Evolutionary conservation across 306 rosid species (phyloP).

Genomic region (Prunus campanulata): DNA sequence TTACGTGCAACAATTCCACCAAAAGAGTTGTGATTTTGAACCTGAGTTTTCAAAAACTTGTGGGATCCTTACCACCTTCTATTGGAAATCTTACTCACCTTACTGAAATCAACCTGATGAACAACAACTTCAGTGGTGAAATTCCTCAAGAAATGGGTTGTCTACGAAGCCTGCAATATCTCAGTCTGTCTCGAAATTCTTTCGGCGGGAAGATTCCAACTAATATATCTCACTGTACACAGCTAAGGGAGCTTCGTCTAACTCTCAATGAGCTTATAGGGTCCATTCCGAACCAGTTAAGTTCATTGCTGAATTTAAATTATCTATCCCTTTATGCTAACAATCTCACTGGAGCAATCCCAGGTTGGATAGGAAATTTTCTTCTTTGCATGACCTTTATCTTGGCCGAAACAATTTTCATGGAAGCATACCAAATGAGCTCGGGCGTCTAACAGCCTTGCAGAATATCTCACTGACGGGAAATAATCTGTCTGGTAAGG

Average conservation of each 20-base stretch:
- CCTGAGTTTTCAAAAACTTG: slow-evolving; percentile 13
- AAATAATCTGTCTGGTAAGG: slow-evolving; percentile 27
- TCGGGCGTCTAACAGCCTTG: slow-evolving; percentile 30
- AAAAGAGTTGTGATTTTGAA: slow-evolving; percentile 21
- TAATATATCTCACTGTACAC: slow-evolving; percentile 28
- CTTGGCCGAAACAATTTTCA: slow-evolving; percentile 9
- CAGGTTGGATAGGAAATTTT: slow-evolving; percentile 47
- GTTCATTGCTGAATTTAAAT: background rate
- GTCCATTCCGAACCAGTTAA: slow-evolving; percentile 1
- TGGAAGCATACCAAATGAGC: background rate
- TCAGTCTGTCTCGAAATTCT: slow-evolving; percentile 18
- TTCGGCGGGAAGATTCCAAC: slow-evolving; percentile 32
- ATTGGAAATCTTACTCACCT: slow-evolving; percentile 3
- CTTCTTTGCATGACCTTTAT: slow-evolving; percentile 17
- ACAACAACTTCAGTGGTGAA: background rate
- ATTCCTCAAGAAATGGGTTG: slow-evolving; percentile 29
- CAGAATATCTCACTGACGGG: background rate
- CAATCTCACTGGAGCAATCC: slow-evolving; percentile 43
- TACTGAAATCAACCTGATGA: slow-evolving; percentile 1
- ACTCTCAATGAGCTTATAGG: background rate
- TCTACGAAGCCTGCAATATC: slow-evolving; percentile 3
- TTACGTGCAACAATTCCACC: slow-evolving; percentile 30
- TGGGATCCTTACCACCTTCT: background rate
- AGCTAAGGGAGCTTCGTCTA: background rate
- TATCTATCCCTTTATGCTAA: background rate